Percentiles rank a stretch among this genome's conserved stretches.
These are phyloP conservation scores for Brachypodium distachyon DNA, from an alignment of 202 grass and related monocot species.

Conservation along the genomic window DNA sequence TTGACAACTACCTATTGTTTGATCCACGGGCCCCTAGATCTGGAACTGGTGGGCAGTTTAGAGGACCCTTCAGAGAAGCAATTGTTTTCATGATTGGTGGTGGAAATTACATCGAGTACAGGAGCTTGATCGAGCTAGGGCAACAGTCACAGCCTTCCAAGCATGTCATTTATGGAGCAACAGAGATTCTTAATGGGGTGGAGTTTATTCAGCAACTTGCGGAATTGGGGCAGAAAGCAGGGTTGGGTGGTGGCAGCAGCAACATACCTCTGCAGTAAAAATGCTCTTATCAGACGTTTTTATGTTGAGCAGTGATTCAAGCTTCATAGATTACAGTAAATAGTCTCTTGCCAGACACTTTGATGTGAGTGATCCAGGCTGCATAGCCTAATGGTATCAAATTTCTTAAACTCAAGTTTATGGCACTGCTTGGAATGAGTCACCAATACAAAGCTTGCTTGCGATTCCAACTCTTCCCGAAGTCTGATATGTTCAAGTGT, in stretches of 20 bases:
- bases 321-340: slow-evolving; percentile 25
- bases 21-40: slow-evolving; percentile 70
- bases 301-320: slow-evolving; percentile 1
- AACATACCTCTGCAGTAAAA: slow-evolving; percentile 34
- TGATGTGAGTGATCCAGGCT: slow-evolving; percentile 15
- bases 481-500: slow-evolving; percentile 13
- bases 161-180: slow-evolving; percentile 85
- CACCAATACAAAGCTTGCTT: slow-evolving; percentile 20
- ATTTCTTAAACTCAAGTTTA: slow-evolving; percentile 19
- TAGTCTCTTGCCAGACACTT: slow-evolving; percentile 15
- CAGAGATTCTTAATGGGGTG: slow-evolving; percentile 71
- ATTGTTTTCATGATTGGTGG: slow-evolving; percentile 74
- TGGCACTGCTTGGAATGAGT: slow-evolving; percentile 21
- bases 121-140: slow-evolving; percentile 59
- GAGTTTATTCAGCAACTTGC: slow-evolving; percentile 78
- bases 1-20: slow-evolving; percentile 77
- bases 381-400: slow-evolving; percentile 13
- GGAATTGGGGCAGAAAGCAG: slow-evolving; percentile 76
- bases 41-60: slow-evolving; percentile 69
- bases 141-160: slow-evolving; percentile 61
- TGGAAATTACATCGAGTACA: slow-evolving; percentile 9
- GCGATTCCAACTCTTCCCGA: neutral
- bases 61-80: slow-evolving; percentile 93
- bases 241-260: slow-evolving; percentile 40
- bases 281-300: slow-evolving; percentile 16